Conservation (phyloP, 192 early-diverging fungal genomes). For the Gaertneriomyces semiglobifer region DNA sequence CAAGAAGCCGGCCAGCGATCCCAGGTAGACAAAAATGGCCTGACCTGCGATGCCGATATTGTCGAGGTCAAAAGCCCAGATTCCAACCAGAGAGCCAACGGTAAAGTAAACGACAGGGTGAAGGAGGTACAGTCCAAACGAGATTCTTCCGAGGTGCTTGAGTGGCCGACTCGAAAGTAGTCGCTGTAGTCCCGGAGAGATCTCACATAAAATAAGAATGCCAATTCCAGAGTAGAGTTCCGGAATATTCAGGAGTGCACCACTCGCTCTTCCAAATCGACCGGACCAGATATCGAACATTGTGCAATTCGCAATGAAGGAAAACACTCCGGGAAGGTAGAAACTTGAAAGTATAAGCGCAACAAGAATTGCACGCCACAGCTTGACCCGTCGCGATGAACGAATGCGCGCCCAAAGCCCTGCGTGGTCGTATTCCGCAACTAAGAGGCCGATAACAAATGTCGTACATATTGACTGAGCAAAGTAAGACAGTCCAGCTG, state of each 20-base stretch:
- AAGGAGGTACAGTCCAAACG: constrained; percentile 1
- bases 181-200: background rate
- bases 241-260: background rate
- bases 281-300: background rate
- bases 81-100: background rate
- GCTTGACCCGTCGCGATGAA: background rate
- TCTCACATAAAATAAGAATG: background rate
- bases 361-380: background rate
- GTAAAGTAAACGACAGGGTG: background rate
- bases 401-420: background rate
- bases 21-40: background rate
- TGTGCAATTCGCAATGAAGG: background rate
- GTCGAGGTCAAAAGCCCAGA: background rate
- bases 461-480: background rate
- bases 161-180: background rate
- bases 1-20: background rate
- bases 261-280: background rate
- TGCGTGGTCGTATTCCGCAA: background rate
- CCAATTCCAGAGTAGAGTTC: background rate
- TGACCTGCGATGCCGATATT: background rate
- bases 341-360: background rate
- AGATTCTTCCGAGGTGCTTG: background rate
- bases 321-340: background rate
- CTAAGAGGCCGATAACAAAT: background rate
- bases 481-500: background rate